Evolutionary conservation across 1,284 basidiomycete species (phyloP).

Genomic region (Mycosarcoma maydis): DNA sequence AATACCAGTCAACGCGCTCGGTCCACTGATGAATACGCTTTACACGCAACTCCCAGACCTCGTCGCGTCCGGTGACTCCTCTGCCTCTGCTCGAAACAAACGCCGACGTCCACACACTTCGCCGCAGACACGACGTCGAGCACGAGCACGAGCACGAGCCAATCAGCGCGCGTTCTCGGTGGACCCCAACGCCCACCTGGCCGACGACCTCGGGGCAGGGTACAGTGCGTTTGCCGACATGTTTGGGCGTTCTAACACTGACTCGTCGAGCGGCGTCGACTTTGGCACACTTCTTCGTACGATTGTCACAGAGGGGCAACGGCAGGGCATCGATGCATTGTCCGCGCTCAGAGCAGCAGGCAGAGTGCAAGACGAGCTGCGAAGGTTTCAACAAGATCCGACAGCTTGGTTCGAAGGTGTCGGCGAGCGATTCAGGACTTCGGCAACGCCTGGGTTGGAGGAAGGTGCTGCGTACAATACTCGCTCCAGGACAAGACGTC

Average conservation of each 20-base stretch:
- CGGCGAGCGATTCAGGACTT: slow-evolving; percentile 23
- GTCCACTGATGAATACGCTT: slow-evolving; percentile 36
- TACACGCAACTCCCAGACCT: slow-evolving; percentile 39
- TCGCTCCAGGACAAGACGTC: slow-evolving; percentile 10
- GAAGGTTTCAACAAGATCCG: slow-evolving; percentile 33
- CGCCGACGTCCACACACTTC: slow-evolving; percentile 8
- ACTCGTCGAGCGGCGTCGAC: slow-evolving; percentile 17
- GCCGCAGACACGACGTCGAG: slow-evolving; percentile 16
- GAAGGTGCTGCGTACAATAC: slow-evolving; percentile 7
- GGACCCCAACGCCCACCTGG: slow-evolving; percentile 15
- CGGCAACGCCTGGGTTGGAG: background rate
- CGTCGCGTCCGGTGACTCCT: background rate
- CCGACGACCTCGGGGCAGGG: slow-evolving; percentile 30
- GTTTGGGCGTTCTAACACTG: slow-evolving; percentile 14
- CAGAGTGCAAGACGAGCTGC: slow-evolving; percentile 38
- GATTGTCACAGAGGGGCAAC: slow-evolving; percentile 28
- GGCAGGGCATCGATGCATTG: slow-evolving; percentile 44
- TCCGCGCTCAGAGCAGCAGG: slow-evolving; percentile 37
- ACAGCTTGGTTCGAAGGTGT: slow-evolving; percentile 36
- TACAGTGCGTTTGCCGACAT: slow-evolving; percentile 36
- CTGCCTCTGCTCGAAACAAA: slow-evolving; percentile 4
- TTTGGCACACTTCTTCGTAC: slow-evolving; percentile 28
- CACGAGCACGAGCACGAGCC: slow-evolving; percentile 15
- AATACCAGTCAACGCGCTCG: slow-evolving; percentile 25
- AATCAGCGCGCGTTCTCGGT: slow-evolving; percentile 17